Percentiles rank a stretch among this genome's conserved stretches.
Evolutionary conservation across 805 yeast genomes (phyloP).

Genomic region (Kodamaea laetipori): DNA sequence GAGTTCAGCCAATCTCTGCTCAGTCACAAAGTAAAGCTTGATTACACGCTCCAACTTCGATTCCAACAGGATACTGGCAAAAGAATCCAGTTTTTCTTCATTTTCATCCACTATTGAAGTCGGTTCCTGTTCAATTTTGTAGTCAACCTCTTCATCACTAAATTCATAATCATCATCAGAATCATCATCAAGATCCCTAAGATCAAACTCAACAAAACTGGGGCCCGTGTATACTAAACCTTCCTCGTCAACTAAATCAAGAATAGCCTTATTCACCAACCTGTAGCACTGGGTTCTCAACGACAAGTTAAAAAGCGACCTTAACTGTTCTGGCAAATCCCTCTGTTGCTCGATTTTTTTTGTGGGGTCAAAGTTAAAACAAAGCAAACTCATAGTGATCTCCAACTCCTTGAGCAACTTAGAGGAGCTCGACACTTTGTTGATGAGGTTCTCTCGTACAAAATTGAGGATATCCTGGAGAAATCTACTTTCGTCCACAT

Average conservation of each 20-base stretch:
- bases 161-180: slow-evolving; percentile 6
- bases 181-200: slow-evolving; percentile 9
- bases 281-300: slow-evolving; percentile 67
- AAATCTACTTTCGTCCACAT: slow-evolving; percentile 44
- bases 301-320: slow-evolving; percentile 57
- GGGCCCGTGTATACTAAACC: slow-evolving; percentile 23
- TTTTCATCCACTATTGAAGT: slow-evolving; percentile 15
- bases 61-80: slow-evolving; percentile 27
- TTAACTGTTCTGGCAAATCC: slow-evolving; percentile 56
- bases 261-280: slow-evolving; percentile 66
- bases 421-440: slow-evolving; percentile 58
- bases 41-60: slow-evolving; percentile 55
- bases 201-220: slow-evolving; percentile 23
- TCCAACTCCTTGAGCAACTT: slow-evolving; percentile 73
- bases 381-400: slow-evolving; percentile 77
- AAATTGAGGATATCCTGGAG: slow-evolving; percentile 56
- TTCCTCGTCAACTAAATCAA: slow-evolving; percentile 33
- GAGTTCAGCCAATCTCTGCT: slow-evolving; percentile 48
- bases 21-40: slow-evolving; percentile 67
- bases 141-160: slow-evolving; percentile 7
- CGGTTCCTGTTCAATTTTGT: slow-evolving; percentile 6
- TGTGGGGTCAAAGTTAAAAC: slow-evolving; percentile 47
- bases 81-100: not conserved
- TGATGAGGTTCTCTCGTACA: slow-evolving; percentile 62
- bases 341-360: slow-evolving; percentile 36